phyloP scores from a whole-genome alignment of 495 filamentous ascomycete genomes.

The Daldinia loculata region DNA sequence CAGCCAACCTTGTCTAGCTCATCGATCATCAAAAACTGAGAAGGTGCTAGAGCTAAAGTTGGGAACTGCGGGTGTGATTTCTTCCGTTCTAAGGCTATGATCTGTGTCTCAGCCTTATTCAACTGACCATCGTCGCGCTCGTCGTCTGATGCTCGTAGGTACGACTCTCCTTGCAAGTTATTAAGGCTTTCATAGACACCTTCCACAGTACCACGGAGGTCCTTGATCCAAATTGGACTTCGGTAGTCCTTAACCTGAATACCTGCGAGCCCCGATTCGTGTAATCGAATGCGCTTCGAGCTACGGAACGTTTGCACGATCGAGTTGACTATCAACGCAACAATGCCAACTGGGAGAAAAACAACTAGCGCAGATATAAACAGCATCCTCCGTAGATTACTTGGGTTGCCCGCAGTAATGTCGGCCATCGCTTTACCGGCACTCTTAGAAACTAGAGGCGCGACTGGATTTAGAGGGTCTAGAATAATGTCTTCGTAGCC shows the following conservation, averaged over 20 bases:
- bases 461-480: slow-evolving; percentile 70
- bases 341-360: slow-evolving; percentile 72
- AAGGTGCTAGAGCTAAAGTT: slow-evolving; percentile 76
- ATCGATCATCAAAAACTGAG: slow-evolving; percentile 84
- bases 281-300: slow-evolving; percentile 73
- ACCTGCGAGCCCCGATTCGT: slow-evolving; percentile 74
- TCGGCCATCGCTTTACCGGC: slow-evolving; percentile 43
- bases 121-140: slow-evolving; percentile 32
- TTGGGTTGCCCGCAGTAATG: slow-evolving; percentile 10
- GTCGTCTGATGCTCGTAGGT: slow-evolving; percentile 60
- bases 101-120: slow-evolving; percentile 31
- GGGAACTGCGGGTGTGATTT: slow-evolving; percentile 56
- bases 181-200: slow-evolving; percentile 76
- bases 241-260: slow-evolving; percentile 71
- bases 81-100: slow-evolving; percentile 50
- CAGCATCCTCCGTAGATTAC: slow-evolving; percentile 58
- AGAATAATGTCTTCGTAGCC: slow-evolving; percentile 82
- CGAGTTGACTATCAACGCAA: slow-evolving; percentile 77
- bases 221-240: slow-evolving; percentile 77
- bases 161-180: slow-evolving; percentile 67
- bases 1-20: slow-evolving; percentile 78
- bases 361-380: slow-evolving; percentile 68
- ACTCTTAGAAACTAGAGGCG: slow-evolving; percentile 50
- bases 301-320: slow-evolving; percentile 77
- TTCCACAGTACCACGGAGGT: slow-evolving; percentile 75